A percentile compares a stretch with the other conserved stretches of the same genome.
phyloP scores from a whole-genome alignment of 1,284 basidiomycete genomes.

The Apiotrichum gracile region DNA sequence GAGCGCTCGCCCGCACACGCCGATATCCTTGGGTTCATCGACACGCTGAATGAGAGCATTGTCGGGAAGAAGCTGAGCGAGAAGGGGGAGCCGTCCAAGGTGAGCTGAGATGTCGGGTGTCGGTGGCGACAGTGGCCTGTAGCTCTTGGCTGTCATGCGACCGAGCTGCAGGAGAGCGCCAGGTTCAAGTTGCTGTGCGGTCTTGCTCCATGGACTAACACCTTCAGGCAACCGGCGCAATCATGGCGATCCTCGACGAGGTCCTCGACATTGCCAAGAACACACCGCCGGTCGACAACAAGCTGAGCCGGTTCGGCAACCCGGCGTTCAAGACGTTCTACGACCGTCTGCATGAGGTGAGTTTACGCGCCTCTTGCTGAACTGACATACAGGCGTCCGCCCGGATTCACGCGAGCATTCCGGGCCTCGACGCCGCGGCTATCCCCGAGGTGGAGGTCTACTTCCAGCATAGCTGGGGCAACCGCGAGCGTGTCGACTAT shows the following conservation, averaged over 20 bases:
- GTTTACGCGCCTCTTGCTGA: slow-evolving; percentile 15
- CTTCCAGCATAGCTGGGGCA: slow-evolving; percentile 86
- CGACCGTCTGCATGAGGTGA: slow-evolving; percentile 67
- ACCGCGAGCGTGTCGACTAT: slow-evolving; percentile 87
- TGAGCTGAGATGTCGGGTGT: slow-evolving; percentile 48
- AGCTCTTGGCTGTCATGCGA: no score
- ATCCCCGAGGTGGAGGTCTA: slow-evolving; percentile 69
- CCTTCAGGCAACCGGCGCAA: slow-evolving; percentile 58
- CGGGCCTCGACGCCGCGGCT: slow-evolving; percentile 56
- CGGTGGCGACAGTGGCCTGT: background rate
- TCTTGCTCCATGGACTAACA: no score
- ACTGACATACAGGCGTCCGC: slow-evolving; percentile 12
- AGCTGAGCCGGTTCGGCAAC: slow-evolving; percentile 91
- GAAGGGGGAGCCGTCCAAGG: slow-evolving; percentile 55
- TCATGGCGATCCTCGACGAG: slow-evolving; percentile 61
- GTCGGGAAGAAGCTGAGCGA: slow-evolving; percentile 72
- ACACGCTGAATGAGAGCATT: slow-evolving; percentile 68
- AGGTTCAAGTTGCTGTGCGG: no score
- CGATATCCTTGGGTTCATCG: slow-evolving; percentile 67
- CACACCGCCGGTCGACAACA: slow-evolving; percentile 84
- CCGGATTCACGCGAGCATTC: slow-evolving; percentile 54
- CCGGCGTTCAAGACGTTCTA: slow-evolving; percentile 92
- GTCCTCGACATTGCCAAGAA: slow-evolving; percentile 62
- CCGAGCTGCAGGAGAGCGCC: no score
- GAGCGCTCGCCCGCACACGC: slow-evolving; percentile 66